A percentile compares a stretch with the other conserved stretches of the same genome.
phyloP scores from a whole-genome alignment of 1,284 basidiomycete species.

The Ceratobasidium theobromae region DNA sequence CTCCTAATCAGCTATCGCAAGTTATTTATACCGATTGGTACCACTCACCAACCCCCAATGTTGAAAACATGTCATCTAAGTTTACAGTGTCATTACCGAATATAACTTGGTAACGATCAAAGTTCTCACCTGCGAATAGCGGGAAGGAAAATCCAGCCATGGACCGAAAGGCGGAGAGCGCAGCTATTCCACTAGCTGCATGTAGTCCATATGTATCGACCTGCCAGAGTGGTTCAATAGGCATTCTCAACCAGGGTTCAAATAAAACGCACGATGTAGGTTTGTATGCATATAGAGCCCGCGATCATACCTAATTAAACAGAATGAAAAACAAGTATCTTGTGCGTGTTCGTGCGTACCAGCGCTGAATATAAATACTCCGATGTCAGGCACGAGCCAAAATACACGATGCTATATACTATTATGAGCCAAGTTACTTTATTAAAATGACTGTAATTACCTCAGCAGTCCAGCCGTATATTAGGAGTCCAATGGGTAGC shows the following conservation, averaged over 20 bases:
- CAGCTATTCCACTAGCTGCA: constrained; percentile 32
- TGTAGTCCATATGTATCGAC: constrained; percentile 31
- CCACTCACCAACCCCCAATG: background rate
- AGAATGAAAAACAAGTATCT: background rate
- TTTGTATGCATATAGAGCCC: constrained; percentile 32
- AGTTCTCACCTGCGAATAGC: constrained; percentile 31
- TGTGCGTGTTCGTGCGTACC: too few relatives aligned
- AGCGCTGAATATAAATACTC: constrained; percentile 25
- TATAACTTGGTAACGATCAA: background rate
- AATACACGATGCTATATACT: constrained; percentile 14
- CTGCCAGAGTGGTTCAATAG: background rate
- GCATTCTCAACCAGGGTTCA: background rate
- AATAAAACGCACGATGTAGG: constrained; percentile 30
- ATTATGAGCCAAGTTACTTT: background rate
- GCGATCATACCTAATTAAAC: constrained; percentile 27
- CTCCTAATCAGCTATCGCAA: constrained; percentile 18
- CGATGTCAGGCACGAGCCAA: constrained; percentile 34
- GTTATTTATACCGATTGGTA: too few relatives aligned
- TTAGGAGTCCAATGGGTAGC: constrained; percentile 28
- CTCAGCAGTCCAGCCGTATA: constrained; percentile 34
- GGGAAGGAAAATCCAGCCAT: constrained; percentile 34
- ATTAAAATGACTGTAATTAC: constrained; percentile 4
- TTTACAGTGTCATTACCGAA: background rate
- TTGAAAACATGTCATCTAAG: constrained; percentile 17
- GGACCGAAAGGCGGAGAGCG: constrained; percentile 30